These are phyloP conservation scores for Zygoascus hellenicus DNA, from an alignment of 1,139 yeast species.

Conservation along the genomic window DNA sequence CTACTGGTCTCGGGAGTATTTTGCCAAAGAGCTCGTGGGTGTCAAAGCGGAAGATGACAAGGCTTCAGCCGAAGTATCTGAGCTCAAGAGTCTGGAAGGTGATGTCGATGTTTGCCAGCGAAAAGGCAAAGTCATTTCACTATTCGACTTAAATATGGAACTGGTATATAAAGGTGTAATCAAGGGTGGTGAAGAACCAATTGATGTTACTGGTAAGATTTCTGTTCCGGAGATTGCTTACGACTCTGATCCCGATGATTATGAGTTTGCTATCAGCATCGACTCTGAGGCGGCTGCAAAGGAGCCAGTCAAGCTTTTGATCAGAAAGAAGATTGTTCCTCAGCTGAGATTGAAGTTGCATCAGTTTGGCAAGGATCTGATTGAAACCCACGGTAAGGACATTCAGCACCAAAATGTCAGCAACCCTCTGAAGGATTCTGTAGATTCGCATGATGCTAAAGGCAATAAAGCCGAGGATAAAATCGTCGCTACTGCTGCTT, in stretches of 20 bases:
- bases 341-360: constrained; percentile 54
- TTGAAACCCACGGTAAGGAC: constrained; percentile 71
- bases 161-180: constrained; percentile 53
- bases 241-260: constrained; percentile 79
- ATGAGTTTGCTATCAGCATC: constrained; percentile 72
- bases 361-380: constrained; percentile 71
- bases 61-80: constrained; percentile 42
- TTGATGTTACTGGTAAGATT: constrained; percentile 55
- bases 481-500: constrained; percentile 42
- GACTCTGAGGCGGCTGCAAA: constrained; percentile 48
- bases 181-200: constrained; percentile 32
- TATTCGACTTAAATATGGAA: constrained; percentile 72
- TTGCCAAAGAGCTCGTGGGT: constrained; percentile 53
- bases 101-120: constrained; percentile 96
- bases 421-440: constrained; percentile 46
- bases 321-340: constrained; percentile 63
- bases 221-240: constrained; percentile 92
- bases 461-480: constrained; percentile 22
- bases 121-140: constrained; percentile 90
- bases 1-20: constrained; percentile 80
- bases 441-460: constrained; percentile 18
- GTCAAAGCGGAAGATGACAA: constrained; percentile 36
- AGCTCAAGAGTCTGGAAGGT: constrained; percentile 74
- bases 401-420: constrained; percentile 72
- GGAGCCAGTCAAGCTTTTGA: constrained; percentile 45